Evolutionary conservation across 2,329 filamentous ascomycete species (phyloP).

Genomic region (Sporothrix protearum): DNA sequence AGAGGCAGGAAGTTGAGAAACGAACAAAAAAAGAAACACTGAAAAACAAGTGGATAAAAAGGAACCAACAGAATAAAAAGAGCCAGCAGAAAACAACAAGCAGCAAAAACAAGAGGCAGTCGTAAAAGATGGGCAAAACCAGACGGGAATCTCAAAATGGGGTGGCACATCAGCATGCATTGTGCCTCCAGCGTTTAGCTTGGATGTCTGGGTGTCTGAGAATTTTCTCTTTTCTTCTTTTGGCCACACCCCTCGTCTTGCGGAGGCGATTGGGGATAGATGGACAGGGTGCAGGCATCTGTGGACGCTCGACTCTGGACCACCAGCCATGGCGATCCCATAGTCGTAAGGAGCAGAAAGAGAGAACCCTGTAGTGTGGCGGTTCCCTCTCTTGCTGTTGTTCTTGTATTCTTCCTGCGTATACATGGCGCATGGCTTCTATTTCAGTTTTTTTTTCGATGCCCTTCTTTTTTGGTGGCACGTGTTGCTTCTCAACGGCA

Average conservation of each 20-base stretch:
- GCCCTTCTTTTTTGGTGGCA: background rate
- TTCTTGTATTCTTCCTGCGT: background rate
- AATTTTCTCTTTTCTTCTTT: slow-evolving; percentile 6
- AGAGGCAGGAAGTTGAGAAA: background rate
- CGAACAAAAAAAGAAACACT: background rate
- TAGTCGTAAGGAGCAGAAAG: background rate
- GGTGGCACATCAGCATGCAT: slow-evolving; percentile 5
- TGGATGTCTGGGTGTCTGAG: background rate
- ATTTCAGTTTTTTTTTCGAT: background rate
- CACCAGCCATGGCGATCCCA: slow-evolving; percentile 15
- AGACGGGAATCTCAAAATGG: slow-evolving; percentile 1
- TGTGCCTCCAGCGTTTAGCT: background rate
- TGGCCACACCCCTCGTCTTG: slow-evolving; percentile 10
- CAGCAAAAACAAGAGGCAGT: background rate
- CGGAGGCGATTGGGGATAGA: background rate
- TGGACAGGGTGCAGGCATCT: slow-evolving; percentile 1
- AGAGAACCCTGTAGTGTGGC: slow-evolving; percentile 15
- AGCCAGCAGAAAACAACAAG: background rate
- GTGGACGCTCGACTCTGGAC: background rate
- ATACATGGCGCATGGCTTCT: background rate
- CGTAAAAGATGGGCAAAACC: background rate
- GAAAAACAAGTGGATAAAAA: background rate
- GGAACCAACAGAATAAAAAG: background rate
- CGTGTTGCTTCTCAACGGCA: background rate
- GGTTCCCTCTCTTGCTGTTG: background rate